phyloP scores from a whole-genome alignment of 495 filamentous ascomycete genomes.

The Penicillium coffeae region DNA sequence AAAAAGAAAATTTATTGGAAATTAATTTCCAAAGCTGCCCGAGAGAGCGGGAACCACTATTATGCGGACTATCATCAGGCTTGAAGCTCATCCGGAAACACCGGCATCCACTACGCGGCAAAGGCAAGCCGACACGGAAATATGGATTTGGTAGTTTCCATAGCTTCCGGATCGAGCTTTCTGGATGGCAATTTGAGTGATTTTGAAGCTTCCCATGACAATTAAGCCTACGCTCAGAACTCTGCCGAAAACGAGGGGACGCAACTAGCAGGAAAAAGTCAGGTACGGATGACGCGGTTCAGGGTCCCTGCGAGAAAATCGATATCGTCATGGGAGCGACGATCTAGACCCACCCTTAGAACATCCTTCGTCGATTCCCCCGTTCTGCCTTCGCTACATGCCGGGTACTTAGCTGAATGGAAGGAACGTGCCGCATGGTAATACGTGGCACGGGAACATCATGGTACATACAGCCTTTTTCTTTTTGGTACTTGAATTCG shows the following conservation, averaged over 20 bases:
- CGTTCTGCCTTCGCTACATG: background rate
- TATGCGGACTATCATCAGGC: conserved; percentile 27
- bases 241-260: conserved; percentile 2
- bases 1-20: conserved; percentile 8
- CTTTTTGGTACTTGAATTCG: background rate
- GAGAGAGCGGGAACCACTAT: conserved; percentile 17
- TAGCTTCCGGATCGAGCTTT: too few species aligned
- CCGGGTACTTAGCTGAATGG: background rate
- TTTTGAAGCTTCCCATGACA: too few species aligned
- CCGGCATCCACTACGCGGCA: conserved; percentile 19
- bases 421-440: background rate
- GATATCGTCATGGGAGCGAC: conserved; percentile 28
- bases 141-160: background rate
- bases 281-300: conserved; percentile 24
- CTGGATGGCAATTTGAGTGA: too few species aligned
- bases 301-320: conserved; percentile 20
- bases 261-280: conserved; percentile 6
- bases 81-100: conserved; percentile 20
- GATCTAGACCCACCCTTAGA: conserved; percentile 24
- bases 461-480: conserved; percentile 8
- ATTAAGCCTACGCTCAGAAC: too few species aligned
- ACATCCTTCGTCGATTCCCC: conserved; percentile 14
- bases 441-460: conserved; percentile 6
- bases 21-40: conserved; percentile 10
- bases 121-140: background rate